These are phyloP conservation scores for Panaeolus cyanescens DNA, from an alignment of 768 basidiomycete species.

Conservation along the genomic window DNA sequence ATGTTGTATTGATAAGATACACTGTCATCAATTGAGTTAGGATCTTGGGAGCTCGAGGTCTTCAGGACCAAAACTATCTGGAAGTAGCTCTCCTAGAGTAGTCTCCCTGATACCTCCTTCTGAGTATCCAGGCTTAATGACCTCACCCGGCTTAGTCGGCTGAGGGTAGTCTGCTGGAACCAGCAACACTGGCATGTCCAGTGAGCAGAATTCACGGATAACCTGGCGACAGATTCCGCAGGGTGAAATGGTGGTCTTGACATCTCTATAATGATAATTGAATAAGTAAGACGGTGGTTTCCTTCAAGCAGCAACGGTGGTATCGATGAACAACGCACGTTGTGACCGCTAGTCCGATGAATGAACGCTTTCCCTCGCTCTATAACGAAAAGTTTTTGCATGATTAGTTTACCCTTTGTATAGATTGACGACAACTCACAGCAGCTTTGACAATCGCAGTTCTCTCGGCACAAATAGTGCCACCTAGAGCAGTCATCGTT, in stretches of 20 bases:
- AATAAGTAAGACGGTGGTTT: neutral
- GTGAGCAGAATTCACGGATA: conserved; percentile 81
- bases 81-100: conserved; percentile 74
- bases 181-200: conserved; percentile 71
- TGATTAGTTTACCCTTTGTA: neutral
- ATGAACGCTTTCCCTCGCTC: conserved; percentile 78
- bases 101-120: conserved; percentile 61
- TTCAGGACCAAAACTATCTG: conserved; percentile 88
- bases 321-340: conserved; percentile 48
- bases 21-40: too few species aligned
- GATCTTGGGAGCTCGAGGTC: conserved; percentile 58
- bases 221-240: conserved; percentile 96
- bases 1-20: too few species aligned
- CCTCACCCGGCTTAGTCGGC: conserved; percentile 30
- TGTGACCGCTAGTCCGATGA: conserved; percentile 78
- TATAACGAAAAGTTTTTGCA: conserved; percentile 25
- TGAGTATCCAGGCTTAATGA: conserved; percentile 37
- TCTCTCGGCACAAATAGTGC: conserved; percentile 90
- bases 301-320: neutral
- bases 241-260: conserved; percentile 68
- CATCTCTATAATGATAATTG: conserved; percentile 55
- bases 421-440: conserved; percentile 46
- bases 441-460: conserved; percentile 95
- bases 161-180: conserved; percentile 66
- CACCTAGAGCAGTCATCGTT: conserved; percentile 51